phyloP scores from a whole-genome alignment of 768 basidiomycete species.

The Hypholoma sublateritium region DNA sequence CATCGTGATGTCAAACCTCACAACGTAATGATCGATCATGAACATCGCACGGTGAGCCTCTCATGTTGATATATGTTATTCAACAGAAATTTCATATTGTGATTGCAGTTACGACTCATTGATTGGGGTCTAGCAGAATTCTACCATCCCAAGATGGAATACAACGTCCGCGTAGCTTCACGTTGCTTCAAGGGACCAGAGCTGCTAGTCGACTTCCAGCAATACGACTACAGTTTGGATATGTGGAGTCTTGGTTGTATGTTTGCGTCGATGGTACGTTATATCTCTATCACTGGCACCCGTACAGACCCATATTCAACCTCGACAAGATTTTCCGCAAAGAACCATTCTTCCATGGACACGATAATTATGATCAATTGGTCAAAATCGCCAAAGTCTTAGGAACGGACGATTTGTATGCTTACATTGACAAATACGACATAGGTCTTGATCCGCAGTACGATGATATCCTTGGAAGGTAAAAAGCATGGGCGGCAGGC shows the following conservation, averaged over 20 bases:
- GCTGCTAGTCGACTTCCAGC: slow-evolving; percentile 94
- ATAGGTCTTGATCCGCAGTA: slow-evolving; percentile 96
- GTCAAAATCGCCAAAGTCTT: slow-evolving; percentile 98
- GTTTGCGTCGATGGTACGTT: slow-evolving; percentile 94
- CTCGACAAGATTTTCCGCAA: slow-evolving; percentile 88
- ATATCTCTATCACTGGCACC: slow-evolving; percentile 1
- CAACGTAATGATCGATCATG: slow-evolving; percentile 99
- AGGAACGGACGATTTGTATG: slow-evolving; percentile 92
- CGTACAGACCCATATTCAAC: slow-evolving; percentile 1
- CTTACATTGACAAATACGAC: slow-evolving; percentile 93
- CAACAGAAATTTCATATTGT: slow-evolving; percentile 7
- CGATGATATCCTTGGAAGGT: slow-evolving; percentile 91
- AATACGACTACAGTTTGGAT: slow-evolving; percentile 96
- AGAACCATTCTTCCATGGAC: slow-evolving; percentile 99
- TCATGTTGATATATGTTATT: slow-evolving; percentile 4
- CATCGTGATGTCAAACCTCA: slow-evolving; percentile 98
- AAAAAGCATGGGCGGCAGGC: slow-evolving; percentile 2
- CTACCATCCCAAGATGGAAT: slow-evolving; percentile 96
- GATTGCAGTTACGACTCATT: slow-evolving; percentile 79
- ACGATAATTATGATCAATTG: slow-evolving; percentile 97
- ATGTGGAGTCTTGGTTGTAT: slow-evolving; percentile 99
- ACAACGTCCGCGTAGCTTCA: slow-evolving; percentile 96
- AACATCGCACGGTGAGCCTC: slow-evolving; percentile 80
- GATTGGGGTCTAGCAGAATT: slow-evolving; percentile 99
- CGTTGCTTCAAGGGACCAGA: slow-evolving; percentile 99